Conservation (phyloP, 2,329 filamentous ascomycete species). For the Botryotinia calthae region DNA sequence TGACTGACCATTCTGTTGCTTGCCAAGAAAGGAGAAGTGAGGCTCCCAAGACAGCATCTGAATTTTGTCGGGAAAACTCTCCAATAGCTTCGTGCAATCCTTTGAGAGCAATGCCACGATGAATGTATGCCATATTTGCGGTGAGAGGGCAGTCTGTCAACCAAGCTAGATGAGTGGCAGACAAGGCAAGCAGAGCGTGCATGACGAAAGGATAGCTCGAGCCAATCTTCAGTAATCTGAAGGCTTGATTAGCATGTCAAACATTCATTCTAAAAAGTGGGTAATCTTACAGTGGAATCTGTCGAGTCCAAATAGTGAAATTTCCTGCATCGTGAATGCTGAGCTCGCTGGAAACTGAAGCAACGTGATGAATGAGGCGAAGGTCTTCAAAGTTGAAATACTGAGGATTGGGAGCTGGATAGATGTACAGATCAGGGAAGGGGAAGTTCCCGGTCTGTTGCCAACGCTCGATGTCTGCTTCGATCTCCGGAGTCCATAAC, state of each 20-base stretch:
- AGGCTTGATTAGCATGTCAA: conserved; percentile 1
- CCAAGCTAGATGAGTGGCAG: conserved; percentile 91
- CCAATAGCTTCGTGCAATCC: conserved; percentile 86
- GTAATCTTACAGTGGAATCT: conserved; percentile 79
- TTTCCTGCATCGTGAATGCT: conserved; percentile 72
- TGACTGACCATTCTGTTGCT: conserved; percentile 84
- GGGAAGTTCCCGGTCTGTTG: conserved; percentile 80
- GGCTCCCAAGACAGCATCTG: conserved; percentile 86
- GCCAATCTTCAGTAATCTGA: conserved; percentile 77
- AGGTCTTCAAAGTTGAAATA: conserved; percentile 75
- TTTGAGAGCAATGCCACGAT: conserved; percentile 80
- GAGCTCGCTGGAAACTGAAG: conserved; percentile 80
- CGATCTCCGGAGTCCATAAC: conserved; percentile 83
- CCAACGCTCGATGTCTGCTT: conserved; percentile 79
- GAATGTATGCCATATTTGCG: conserved; percentile 83
- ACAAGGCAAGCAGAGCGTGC: conserved; percentile 88
- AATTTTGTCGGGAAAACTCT: conserved; percentile 79
- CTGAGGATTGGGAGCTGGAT: conserved; percentile 70
- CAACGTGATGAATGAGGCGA: conserved; percentile 86
- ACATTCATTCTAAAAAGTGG: too few relatives aligned
- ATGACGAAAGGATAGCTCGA: conserved; percentile 84
- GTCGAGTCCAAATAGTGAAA: conserved; percentile 88
- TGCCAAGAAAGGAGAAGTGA: conserved; percentile 95
- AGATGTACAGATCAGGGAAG: conserved; percentile 76
- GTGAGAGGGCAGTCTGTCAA: conserved; percentile 82